Evolutionary conservation across 495 filamentous ascomycete genomes (phyloP).

Genomic region (Chaetomium tenue): DNA sequence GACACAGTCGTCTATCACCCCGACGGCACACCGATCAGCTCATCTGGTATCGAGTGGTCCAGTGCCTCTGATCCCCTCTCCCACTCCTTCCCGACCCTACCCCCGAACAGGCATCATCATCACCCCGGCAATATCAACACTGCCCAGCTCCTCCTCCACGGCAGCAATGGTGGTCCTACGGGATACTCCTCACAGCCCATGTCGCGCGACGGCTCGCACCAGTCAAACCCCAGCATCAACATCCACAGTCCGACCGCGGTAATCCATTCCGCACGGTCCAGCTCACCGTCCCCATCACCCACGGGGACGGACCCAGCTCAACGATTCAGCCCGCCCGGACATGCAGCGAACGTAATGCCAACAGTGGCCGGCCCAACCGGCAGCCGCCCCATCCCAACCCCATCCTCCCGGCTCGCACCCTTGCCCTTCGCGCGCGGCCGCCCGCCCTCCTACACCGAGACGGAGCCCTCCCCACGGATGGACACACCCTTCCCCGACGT

Average conservation of each 20-base stretch:
- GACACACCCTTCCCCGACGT: constrained; percentile 34
- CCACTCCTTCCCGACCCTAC: constrained; percentile 32
- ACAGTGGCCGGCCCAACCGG: not conserved
- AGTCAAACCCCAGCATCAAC: constrained; percentile 19
- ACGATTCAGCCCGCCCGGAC: not conserved
- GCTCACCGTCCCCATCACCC: constrained; percentile 17
- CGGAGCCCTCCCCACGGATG: constrained; percentile 45
- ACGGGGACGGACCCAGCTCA: too few relatives aligned
- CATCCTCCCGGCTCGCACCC: constrained; percentile 28
- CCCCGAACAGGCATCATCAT: constrained; percentile 22
- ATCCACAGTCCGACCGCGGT: not conserved
- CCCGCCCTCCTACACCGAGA: constrained; percentile 42
- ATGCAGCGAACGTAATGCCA: not conserved
- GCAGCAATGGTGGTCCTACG: constrained; percentile 17
- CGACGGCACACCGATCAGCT: constrained; percentile 22
- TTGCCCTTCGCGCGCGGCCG: constrained; percentile 17
- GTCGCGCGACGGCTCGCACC: constrained; percentile 44
- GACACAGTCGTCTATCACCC: constrained; percentile 28
- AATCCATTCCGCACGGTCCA: not conserved
- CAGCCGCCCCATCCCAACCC: constrained; percentile 19
- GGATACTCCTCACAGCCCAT: constrained; percentile 60
- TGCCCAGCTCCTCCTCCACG: constrained; percentile 12
- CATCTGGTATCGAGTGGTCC: constrained; percentile 16
- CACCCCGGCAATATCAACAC: constrained; percentile 28
- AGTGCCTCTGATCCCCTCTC: constrained; percentile 21